phyloP scores from a whole-genome alignment of 2,329 filamentous ascomycete genomes.

The Curvularia eragrostidis region DNA sequence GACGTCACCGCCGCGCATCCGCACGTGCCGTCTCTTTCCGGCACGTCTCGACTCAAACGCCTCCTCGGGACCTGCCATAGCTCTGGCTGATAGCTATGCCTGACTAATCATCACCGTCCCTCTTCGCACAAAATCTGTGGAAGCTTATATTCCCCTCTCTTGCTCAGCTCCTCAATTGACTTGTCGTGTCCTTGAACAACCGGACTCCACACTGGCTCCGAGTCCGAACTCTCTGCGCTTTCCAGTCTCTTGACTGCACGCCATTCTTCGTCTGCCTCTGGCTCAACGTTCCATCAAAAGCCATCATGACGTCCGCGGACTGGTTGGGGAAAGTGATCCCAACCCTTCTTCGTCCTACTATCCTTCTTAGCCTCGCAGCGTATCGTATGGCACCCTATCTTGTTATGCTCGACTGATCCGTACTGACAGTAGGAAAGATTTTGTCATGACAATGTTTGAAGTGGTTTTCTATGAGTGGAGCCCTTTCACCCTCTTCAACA shows the following conservation, averaged over 20 bases:
- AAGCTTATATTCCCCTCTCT: background rate
- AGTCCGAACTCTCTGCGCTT: background rate
- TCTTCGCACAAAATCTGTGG: background rate
- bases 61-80: background rate
- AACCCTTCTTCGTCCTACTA: slow-evolving; percentile 36
- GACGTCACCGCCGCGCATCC: slow-evolving; percentile 9
- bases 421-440: slow-evolving; percentile 32
- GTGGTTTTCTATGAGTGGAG: slow-evolving; percentile 36
- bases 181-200: background rate
- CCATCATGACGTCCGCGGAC: slow-evolving; percentile 20
- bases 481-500: slow-evolving; percentile 37
- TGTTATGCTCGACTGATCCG: too few species aligned
- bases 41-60: background rate
- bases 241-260: background rate
- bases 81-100: background rate
- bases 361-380: slow-evolving; percentile 34
- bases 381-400: slow-evolving; percentile 33
- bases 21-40: background rate
- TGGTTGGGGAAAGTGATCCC: slow-evolving; percentile 32
- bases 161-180: background rate
- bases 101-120: background rate
- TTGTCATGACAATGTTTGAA: slow-evolving; percentile 45
- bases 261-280: background rate
- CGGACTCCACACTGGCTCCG: slow-evolving; percentile 1
- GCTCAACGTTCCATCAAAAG: background rate